Evolutionary conservation across 1,139 yeast species (phyloP).

Genomic region (Saccharomycopsis hybrid): DNA sequence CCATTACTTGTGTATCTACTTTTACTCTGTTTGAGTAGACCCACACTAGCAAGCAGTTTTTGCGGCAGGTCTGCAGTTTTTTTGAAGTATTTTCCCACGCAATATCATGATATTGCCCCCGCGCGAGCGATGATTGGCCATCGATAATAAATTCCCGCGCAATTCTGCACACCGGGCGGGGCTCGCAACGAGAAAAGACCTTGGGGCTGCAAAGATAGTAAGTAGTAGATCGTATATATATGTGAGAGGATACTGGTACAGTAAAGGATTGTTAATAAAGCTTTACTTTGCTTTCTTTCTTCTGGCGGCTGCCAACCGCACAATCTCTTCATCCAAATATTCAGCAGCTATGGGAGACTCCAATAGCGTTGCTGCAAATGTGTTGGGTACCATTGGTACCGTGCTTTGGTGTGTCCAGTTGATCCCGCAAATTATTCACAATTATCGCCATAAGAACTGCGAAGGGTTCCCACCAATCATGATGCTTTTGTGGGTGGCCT

Average conservation of each 20-base stretch:
- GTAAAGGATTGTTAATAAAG: neutral
- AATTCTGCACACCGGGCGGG: neutral
- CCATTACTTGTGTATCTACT: no score
- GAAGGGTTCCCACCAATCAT: slow-evolving; percentile 79
- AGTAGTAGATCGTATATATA: neutral
- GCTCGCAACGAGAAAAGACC: neutral
- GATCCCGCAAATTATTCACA: slow-evolving; percentile 74
- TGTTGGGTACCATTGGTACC: slow-evolving; percentile 81
- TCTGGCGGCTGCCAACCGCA: neutral
- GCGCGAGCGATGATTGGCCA: no score
- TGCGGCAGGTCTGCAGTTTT: no score
- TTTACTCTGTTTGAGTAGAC: no score
- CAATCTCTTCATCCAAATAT: neutral
- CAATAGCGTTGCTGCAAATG: slow-evolving; percentile 48
- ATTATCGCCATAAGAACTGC: slow-evolving; percentile 69
- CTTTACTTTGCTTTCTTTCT: neutral
- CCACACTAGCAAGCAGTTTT: no score
- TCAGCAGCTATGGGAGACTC: neutral
- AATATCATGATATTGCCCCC: no score
- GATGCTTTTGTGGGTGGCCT: slow-evolving; percentile 79
- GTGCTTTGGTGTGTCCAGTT: slow-evolving; percentile 88
- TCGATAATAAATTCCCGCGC: neutral
- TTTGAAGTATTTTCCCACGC: no score
- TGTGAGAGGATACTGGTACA: neutral
- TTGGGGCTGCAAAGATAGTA: neutral